These are phyloP conservation scores for Candida saitoana DNA, from an alignment of 805 yeast genomes.

Conservation along the genomic window DNA sequence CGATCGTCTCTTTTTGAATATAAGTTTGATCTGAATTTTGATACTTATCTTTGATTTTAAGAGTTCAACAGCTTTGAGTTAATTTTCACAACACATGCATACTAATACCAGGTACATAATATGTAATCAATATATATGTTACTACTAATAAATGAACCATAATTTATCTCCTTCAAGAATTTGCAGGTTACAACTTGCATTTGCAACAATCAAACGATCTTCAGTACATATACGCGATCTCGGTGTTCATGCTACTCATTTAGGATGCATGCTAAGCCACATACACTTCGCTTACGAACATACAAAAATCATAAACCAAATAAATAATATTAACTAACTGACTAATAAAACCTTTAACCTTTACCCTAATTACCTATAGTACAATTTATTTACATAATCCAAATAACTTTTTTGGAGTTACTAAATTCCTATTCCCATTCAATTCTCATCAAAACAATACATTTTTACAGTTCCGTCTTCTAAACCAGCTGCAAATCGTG, in stretches of 20 bases:
- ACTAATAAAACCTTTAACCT: neutral
- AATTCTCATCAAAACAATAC: constrained; percentile 62
- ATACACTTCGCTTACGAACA: too few relatives aligned
- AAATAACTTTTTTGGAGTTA: neutral
- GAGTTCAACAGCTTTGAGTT: too few relatives aligned
- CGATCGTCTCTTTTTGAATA: too few relatives aligned
- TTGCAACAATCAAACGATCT: neutral
- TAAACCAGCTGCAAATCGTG: constrained; percentile 84
- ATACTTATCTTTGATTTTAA: too few relatives aligned
- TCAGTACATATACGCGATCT: neutral
- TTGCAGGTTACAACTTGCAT: neutral
- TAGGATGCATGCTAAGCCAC: too few relatives aligned
- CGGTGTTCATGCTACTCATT: neutral
- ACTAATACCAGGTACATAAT: neutral
- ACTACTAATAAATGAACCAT: neutral
- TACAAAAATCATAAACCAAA: too few relatives aligned
- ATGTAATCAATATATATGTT: neutral
- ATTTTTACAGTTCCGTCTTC: constrained; percentile 85
- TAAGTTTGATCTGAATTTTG: too few relatives aligned
- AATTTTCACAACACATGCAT: neutral
- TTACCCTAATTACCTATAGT: neutral
- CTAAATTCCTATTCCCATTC: constrained; percentile 1
- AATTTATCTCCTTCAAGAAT: neutral
- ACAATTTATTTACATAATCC: neutral
- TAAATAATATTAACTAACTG: neutral